phyloP scores from a whole-genome alignment of 1,139 yeast genomes.

The Lodderomyces theae region DNA sequence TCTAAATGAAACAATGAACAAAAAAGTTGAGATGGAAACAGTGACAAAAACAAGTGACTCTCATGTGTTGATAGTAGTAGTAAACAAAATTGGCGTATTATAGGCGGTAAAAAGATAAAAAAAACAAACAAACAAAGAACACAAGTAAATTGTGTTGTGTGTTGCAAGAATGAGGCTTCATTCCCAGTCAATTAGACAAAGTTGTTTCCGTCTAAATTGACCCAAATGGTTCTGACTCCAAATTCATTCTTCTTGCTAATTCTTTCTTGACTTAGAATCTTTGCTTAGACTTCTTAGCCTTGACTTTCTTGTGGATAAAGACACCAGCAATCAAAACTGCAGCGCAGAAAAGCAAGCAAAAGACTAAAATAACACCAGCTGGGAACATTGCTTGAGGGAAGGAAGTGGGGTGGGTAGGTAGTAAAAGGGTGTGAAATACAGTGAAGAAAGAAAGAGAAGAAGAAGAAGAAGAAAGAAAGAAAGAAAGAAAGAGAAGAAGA shows the following conservation, averaged over 20 bases:
- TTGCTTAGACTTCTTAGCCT: conserved; percentile 46
- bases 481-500: conserved; percentile 7
- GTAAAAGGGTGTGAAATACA: not conserved
- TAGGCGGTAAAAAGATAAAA: not conserved
- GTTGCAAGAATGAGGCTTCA: too few relatives aligned
- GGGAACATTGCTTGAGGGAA: conserved; percentile 37
- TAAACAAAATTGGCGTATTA: too few relatives aligned
- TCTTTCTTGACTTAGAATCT: conserved; percentile 34
- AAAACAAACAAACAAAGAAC: too few relatives aligned
- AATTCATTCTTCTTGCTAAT: too few relatives aligned
- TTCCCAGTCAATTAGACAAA: too few relatives aligned
- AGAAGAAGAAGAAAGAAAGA: conserved; percentile 8
- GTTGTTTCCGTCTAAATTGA: too few relatives aligned
- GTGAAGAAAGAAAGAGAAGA: conserved; percentile 10
- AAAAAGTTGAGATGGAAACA: not conserved
- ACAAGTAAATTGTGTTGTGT: too few relatives aligned
- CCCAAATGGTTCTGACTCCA: too few relatives aligned
- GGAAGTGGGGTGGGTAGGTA: conserved; percentile 4
- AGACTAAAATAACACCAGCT: conserved; percentile 52
- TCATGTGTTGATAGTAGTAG: not conserved
- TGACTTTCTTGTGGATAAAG: conserved; percentile 35
- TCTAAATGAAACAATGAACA: not conserved
- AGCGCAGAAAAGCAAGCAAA: conserved; percentile 46
- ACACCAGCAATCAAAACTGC: conserved; percentile 36
- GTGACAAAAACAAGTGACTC: not conserved